Conservation (phyloP, 2,329 filamentous ascomycete genomes). For the Phialophora macrospora region DNA sequence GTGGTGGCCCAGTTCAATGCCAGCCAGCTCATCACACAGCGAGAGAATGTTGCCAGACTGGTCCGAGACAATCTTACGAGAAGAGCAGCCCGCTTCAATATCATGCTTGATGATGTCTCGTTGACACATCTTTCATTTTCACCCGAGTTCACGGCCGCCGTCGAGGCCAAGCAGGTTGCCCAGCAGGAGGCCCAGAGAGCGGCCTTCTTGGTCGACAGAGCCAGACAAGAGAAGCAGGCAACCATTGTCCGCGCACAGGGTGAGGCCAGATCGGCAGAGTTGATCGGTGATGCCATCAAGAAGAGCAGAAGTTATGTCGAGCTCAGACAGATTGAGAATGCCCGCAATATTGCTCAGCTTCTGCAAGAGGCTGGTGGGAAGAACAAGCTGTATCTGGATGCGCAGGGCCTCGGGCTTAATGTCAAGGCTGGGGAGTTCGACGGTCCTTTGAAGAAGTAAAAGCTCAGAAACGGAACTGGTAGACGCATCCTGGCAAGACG, state of each 20-base stretch:
- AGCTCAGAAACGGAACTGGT: not conserved
- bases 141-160: constrained; percentile 70
- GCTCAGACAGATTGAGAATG: constrained; percentile 97
- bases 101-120: constrained; percentile 95
- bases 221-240: constrained; percentile 98
- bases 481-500: constrained; percentile 6
- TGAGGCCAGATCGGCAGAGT: constrained; percentile 96
- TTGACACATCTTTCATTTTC: constrained; percentile 78
- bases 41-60: constrained; percentile 90
- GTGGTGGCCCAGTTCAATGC: constrained; percentile 99
- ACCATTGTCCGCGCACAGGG: constrained; percentile 98
- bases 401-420: constrained; percentile 88
- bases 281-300: constrained; percentile 99
- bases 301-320: constrained; percentile 97
- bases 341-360: constrained; percentile 82
- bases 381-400: constrained; percentile 94
- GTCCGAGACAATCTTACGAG: constrained; percentile 91
- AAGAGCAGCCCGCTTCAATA: constrained; percentile 94
- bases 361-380: constrained; percentile 82
- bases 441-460: constrained; percentile 18
- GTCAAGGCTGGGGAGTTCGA: constrained; percentile 57
- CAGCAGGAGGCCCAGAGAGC: constrained; percentile 95
- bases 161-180: constrained; percentile 72
- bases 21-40: constrained; percentile 96
- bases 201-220: constrained; percentile 98